Evolutionary conservation across 495 filamentous ascomycete species (phyloP).

Genomic region (Annulohypoxylon bovei): DNA sequence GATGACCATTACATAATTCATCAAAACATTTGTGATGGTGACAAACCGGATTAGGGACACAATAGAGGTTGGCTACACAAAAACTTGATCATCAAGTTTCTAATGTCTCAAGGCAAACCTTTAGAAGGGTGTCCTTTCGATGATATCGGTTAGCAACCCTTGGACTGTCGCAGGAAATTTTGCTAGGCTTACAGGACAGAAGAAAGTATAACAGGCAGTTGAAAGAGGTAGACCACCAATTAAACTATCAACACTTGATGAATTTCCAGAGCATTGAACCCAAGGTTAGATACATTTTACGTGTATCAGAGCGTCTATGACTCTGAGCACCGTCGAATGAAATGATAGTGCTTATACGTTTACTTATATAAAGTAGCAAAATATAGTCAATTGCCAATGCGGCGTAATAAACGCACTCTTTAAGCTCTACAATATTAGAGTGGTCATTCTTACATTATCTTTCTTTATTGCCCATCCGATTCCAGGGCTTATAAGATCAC

Average conservation of each 20-base stretch:
- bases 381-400: no score
- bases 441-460: no score
- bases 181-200: neutral
- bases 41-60: neutral
- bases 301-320: no score
- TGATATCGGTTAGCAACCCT: neutral
- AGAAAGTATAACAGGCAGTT: neutral
- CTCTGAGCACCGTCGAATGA: no score
- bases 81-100: conserved; percentile 10
- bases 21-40: conserved; percentile 2
- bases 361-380: no score
- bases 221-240: neutral
- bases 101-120: neutral
- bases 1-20: conserved; percentile 14
- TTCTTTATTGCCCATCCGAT: no score
- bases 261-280: neutral
- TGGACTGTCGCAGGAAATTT: neutral
- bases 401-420: no score
- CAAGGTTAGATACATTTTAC: no score
- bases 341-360: no score
- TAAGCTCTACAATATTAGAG: no score
- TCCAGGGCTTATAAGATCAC: no score
- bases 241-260: neutral
- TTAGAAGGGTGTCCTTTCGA: neutral
- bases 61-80: conserved; percentile 14